Conservation (phyloP, 352 stramenopile species). For the Phytophthora gonapodyides region DNA sequence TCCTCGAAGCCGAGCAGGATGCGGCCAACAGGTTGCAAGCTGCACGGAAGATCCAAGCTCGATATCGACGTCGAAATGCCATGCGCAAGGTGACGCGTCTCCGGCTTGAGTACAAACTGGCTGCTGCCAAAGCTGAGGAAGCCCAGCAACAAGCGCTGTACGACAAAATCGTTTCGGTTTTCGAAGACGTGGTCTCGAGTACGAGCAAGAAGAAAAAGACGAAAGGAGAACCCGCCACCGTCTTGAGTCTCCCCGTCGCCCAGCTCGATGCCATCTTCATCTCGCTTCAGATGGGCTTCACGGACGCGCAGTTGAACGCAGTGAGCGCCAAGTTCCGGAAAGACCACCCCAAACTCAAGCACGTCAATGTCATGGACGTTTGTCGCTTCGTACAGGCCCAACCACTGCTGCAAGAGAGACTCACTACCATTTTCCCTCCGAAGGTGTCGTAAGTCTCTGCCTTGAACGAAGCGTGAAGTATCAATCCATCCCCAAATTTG, state of each 20-base stretch:
- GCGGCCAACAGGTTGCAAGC: conserved; percentile 28
- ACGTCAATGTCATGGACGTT: conserved; percentile 72
- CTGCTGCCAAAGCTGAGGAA: conserved; percentile 50
- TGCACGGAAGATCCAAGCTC: conserved; percentile 66
- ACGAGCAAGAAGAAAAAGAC: conserved; percentile 33
- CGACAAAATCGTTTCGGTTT: conserved; percentile 46
- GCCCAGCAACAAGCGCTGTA: conserved; percentile 52
- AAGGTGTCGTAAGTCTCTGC: conserved; percentile 7
- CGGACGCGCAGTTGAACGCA: conserved; percentile 32
- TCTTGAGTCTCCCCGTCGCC: conserved; percentile 46
- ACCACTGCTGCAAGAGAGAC: conserved; percentile 34
- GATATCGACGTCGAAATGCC: conserved; percentile 61
- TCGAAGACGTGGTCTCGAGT: conserved; percentile 36
- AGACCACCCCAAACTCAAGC: conserved; percentile 41
- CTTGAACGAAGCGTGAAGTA: background rate
- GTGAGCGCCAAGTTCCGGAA: conserved; percentile 41
- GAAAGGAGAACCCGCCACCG: conserved; percentile 20
- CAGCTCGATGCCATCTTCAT: conserved; percentile 52
- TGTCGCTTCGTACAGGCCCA: conserved; percentile 53
- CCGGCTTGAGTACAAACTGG: conserved; percentile 55
- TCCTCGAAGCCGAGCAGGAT: conserved; percentile 39
- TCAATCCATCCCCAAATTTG: background rate
- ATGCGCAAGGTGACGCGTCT: conserved; percentile 54
- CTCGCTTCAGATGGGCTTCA: conserved; percentile 40
- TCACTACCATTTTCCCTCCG: conserved; percentile 12